Percentiles rank a stretch among this genome's conserved stretches.
Evolutionary conservation across 2,329 filamentous ascomycete species (phyloP).

Genomic region (Hymenoscyphus albidus): DNA sequence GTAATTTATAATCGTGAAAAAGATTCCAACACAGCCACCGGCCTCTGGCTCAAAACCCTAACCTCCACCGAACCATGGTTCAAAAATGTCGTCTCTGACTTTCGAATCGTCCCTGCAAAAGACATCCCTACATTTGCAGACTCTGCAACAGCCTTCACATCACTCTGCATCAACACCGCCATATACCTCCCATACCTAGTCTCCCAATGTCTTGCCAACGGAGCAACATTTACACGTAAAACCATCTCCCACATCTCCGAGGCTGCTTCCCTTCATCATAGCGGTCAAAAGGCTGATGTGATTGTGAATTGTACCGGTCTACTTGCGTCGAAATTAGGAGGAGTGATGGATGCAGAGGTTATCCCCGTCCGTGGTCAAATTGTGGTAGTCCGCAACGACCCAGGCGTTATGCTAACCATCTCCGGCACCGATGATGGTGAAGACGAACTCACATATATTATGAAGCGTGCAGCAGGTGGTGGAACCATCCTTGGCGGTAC

Average conservation of each 20-base stretch:
- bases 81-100: constrained; percentile 65
- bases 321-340: constrained; percentile 69
- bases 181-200: constrained; percentile 83
- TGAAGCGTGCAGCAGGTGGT: constrained; percentile 63
- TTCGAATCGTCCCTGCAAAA: constrained; percentile 52
- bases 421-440: constrained; percentile 62
- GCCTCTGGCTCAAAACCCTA: constrained; percentile 7
- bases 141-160: constrained; percentile 70
- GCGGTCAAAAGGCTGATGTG: constrained; percentile 55
- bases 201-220: constrained; percentile 70
- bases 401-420: constrained; percentile 54
- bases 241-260: constrained; percentile 65
- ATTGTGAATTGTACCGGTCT: constrained; percentile 84
- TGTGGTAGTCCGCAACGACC: constrained; percentile 62
- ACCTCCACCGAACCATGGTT: constrained; percentile 61
- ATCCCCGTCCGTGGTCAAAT: constrained; percentile 77
- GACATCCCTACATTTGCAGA: constrained; percentile 62
- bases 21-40: constrained; percentile 6
- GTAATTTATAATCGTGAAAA: constrained; percentile 9
- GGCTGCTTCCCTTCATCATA: constrained; percentile 57
- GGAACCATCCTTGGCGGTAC: constrained; percentile 66
- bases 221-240: constrained; percentile 63
- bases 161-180: constrained; percentile 84
- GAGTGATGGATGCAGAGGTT: constrained; percentile 71
- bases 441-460: constrained; percentile 63